These are phyloP conservation scores for Staphylotrichum longicolle DNA, from an alignment of 495 filamentous ascomycete genomes.

Conservation along the genomic window DNA sequence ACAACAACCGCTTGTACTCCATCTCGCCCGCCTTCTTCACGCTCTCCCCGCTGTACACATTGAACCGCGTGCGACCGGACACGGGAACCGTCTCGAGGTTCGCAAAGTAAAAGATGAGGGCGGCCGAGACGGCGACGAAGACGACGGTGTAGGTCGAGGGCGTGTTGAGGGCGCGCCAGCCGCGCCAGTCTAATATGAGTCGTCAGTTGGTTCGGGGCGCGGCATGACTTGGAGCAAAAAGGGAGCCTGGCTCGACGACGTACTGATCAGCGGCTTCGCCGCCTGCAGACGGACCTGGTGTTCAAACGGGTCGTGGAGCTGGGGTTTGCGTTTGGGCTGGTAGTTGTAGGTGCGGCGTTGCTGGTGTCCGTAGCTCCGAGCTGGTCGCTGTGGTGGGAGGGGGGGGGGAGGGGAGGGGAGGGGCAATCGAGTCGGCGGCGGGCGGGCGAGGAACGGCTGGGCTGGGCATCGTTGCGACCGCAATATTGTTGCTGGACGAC, in stretches of 20 bases:
- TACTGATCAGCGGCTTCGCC: constrained; percentile 41
- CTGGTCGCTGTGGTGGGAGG: not conserved
- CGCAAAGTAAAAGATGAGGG: constrained; percentile 60
- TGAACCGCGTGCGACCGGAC: constrained; percentile 78
- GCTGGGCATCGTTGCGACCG: not conserved
- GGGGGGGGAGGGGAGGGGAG: not conserved
- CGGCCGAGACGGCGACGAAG: constrained; percentile 36
- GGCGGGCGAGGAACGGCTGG: not conserved
- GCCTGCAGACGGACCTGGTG: constrained; percentile 11
- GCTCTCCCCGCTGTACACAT: constrained; percentile 58
- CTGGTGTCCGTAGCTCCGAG: not conserved
- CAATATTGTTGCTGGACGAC: not conserved
- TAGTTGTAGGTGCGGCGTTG: constrained; percentile 10
- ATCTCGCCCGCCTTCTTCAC: constrained; percentile 56
- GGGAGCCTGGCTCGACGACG: too few relatives aligned
- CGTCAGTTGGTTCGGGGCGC: too few relatives aligned
- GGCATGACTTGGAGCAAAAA: too few relatives aligned
- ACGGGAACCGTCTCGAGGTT: constrained; percentile 80
- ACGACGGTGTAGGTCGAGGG: constrained; percentile 37
- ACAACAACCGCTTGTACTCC: constrained; percentile 52
- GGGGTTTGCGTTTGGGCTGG: not conserved
- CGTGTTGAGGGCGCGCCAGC: constrained; percentile 25
- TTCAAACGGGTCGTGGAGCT: not conserved
- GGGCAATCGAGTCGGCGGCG: not conserved
- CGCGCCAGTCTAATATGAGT: constrained; percentile 19